Evolutionary conservation across 768 basidiomycete genomes (phyloP).

Genomic region (Tricholoma bakamatsutake): DNA sequence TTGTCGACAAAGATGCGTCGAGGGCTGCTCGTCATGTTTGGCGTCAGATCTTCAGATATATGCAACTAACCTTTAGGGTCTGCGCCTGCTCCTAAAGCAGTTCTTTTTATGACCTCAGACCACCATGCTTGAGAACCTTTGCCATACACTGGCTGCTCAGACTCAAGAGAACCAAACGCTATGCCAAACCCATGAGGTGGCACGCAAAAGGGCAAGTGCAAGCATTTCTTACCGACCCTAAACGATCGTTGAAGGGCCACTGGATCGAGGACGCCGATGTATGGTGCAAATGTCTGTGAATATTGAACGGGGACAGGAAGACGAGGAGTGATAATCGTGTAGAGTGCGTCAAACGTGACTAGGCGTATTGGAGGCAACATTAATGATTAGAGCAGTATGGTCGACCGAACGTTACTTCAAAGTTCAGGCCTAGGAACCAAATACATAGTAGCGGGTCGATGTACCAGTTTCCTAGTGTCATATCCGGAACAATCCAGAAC

Average conservation of each 20-base stretch:
- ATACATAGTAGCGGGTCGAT: too few species aligned
- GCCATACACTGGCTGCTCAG: slow-evolving; percentile 52
- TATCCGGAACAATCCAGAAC: too few species aligned
- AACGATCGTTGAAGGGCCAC: slow-evolving; percentile 51
- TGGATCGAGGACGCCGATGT: slow-evolving; percentile 56
- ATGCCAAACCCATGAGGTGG: slow-evolving; percentile 2
- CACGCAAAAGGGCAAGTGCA: neutral
- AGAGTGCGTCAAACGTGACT: slow-evolving; percentile 75
- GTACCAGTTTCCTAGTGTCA: too few species aligned
- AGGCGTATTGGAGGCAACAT: slow-evolving; percentile 37
- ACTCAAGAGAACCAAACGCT: slow-evolving; percentile 46
- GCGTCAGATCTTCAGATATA: neutral
- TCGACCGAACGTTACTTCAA: too few species aligned
- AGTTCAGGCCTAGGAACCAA: too few species aligned
- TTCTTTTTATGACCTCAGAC: slow-evolving; percentile 69
- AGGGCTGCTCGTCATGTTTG: slow-evolving; percentile 35
- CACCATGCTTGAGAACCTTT: slow-evolving; percentile 61
- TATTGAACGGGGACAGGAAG: slow-evolving; percentile 63
- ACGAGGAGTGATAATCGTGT: slow-evolving; percentile 70
- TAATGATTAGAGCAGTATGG: too few species aligned
- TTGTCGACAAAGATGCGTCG: slow-evolving; percentile 42
- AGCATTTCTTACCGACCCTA: slow-evolving; percentile 39
- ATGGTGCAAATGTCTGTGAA: slow-evolving; percentile 59
- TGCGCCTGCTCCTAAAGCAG: slow-evolving; percentile 72
- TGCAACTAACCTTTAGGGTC: slow-evolving; percentile 41